These are phyloP conservation scores for Viridothelium virens DNA, from an alignment of 495 filamentous ascomycete genomes.

Conservation along the genomic window DNA sequence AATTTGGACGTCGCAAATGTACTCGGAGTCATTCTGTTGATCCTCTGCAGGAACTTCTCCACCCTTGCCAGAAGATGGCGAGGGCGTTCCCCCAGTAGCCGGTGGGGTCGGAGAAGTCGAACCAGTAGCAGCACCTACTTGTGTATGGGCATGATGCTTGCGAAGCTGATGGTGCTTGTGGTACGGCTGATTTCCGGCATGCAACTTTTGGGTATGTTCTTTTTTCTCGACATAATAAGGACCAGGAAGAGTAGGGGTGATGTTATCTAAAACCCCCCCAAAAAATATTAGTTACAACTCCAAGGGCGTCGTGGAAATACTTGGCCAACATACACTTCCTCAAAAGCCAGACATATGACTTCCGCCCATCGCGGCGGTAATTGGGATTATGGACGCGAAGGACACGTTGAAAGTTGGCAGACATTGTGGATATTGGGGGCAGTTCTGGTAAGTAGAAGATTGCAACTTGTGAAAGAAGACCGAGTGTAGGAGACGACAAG, in stretches of 20 bases:
- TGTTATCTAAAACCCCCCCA: constrained; percentile 36
- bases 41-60: constrained; percentile 42
- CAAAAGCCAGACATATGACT: constrained; percentile 63
- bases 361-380: constrained; percentile 58
- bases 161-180: constrained; percentile 3
- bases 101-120: constrained; percentile 1
- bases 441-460: not conserved
- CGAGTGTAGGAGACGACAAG: not conserved
- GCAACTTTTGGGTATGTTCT: constrained; percentile 33
- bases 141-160: constrained; percentile 34
- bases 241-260: constrained; percentile 60
- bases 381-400: constrained; percentile 46
- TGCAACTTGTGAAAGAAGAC: not conserved
- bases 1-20: constrained; percentile 58
- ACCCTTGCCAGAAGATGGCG: not conserved
- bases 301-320: constrained; percentile 1
- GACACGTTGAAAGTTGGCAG: constrained; percentile 20
- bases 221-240: constrained; percentile 51
- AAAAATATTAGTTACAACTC: not conserved
- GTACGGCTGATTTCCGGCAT: constrained; percentile 19
- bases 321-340: constrained; percentile 47
- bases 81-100: constrained; percentile 13
- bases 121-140: not conserved
- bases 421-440: not conserved
- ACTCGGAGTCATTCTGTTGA: constrained; percentile 64